Percentiles rank a stretch among this genome's conserved stretches.
These are phyloP conservation scores for Trichoderma endophyticum DNA, from an alignment of 2,329 filamentous ascomycete genomes.

Conservation along the genomic window DNA sequence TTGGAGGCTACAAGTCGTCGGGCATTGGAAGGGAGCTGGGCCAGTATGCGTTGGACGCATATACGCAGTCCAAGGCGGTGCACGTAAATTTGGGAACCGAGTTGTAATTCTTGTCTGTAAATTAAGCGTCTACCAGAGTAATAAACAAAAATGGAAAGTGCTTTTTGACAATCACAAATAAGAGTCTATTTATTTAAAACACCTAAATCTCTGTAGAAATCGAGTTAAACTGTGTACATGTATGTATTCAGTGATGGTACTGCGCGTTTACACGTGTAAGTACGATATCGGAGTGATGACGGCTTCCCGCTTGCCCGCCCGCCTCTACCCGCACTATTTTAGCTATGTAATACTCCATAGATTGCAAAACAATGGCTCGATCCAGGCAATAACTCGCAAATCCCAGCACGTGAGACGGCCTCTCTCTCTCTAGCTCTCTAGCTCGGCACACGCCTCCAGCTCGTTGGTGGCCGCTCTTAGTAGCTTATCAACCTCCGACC, in stretches of 20 bases:
- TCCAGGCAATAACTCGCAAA: neutral
- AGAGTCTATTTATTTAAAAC: neutral
- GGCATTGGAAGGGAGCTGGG: conserved; percentile 34
- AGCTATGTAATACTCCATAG: neutral
- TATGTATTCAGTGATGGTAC: neutral
- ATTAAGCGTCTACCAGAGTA: neutral
- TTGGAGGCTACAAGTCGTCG: conserved; percentile 35
- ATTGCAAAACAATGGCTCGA: neutral
- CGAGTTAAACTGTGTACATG: neutral
- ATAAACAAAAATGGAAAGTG: neutral
- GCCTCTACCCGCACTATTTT: neutral
- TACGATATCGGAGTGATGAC: neutral
- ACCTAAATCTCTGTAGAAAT: neutral
- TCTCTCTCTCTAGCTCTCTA: neutral
- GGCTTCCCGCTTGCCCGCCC: neutral
- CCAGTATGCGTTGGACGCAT: conserved; percentile 32
- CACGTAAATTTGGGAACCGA: conserved; percentile 1
- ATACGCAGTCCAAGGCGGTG: conserved; percentile 30
- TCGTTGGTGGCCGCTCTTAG: neutral
- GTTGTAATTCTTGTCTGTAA: neutral
- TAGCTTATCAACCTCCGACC: neutral
- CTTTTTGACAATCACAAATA: neutral
- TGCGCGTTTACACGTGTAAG: neutral
- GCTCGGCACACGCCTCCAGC: neutral
- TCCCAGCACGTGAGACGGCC: neutral